Conservation (phyloP, 768 basidiomycete genomes). For the Macrolepiota dolichaula region DNA sequence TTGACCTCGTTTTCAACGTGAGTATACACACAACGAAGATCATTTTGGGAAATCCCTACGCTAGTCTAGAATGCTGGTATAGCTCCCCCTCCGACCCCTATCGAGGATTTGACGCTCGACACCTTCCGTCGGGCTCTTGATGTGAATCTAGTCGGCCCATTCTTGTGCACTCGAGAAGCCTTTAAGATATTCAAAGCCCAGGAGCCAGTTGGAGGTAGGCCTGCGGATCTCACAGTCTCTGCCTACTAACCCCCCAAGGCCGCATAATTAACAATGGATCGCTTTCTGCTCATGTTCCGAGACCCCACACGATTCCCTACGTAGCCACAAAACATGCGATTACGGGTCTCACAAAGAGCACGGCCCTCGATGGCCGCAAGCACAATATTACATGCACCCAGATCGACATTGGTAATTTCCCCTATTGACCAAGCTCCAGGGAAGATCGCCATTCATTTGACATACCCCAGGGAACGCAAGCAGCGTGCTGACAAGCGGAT, state of each 20-base stretch:
- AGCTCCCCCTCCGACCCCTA: conserved; percentile 39
- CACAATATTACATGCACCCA: conserved; percentile 77
- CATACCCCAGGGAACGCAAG: conserved; percentile 58
- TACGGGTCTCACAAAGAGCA: conserved; percentile 70
- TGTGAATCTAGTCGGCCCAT: conserved; percentile 70
- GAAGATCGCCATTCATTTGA: neutral
- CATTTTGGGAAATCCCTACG: neutral
- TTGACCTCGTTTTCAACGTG: conserved; percentile 83
- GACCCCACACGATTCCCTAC: conserved; percentile 64
- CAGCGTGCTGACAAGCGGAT: conserved; percentile 52
- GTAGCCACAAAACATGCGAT: conserved; percentile 82
- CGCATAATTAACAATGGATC: conserved; percentile 88
- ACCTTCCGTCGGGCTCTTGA: conserved; percentile 63
- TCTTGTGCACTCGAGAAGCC: conserved; percentile 77
- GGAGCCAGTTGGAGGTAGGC: conserved; percentile 63
- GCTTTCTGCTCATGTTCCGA: conserved; percentile 67
- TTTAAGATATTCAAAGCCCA: conserved; percentile 72
- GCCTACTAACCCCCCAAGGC: conserved; percentile 29
- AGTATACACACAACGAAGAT: conserved; percentile 17
- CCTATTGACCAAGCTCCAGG: neutral
- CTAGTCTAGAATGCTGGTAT: conserved; percentile 70
- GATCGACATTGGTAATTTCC: conserved; percentile 67
- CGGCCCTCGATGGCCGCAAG: conserved; percentile 71
- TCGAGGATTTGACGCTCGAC: conserved; percentile 60
- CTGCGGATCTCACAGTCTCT: too few species aligned